Conservation (phyloP, 1,284 basidiomycete genomes). For the Stygiomarasmius scandens region DNA sequence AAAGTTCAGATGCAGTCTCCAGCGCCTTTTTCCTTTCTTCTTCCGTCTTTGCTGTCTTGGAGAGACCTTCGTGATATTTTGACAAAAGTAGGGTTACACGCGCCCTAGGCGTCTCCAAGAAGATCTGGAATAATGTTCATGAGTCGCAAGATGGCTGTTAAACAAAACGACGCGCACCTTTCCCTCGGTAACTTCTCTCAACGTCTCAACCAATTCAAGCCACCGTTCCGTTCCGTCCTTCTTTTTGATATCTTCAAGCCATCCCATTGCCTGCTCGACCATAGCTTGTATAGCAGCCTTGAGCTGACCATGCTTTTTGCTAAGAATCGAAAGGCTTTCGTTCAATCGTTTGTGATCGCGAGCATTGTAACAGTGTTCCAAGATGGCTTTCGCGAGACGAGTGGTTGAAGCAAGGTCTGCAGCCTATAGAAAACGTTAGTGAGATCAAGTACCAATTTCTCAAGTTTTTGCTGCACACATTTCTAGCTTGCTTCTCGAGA, state of each 20-base stretch:
- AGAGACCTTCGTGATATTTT: conserved; percentile 78
- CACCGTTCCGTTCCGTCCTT: conserved; percentile 74
- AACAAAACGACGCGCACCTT: conserved; percentile 61
- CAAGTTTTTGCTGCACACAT: conserved; percentile 58
- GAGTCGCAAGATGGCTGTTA: conserved; percentile 4
- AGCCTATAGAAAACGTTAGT: conserved; percentile 55
- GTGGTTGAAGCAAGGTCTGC: conserved; percentile 92
- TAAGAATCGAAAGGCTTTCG: conserved; percentile 71
- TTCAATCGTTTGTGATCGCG: conserved; percentile 76
- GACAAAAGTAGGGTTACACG: conserved; percentile 88
- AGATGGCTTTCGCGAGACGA: conserved; percentile 76
- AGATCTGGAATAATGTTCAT: conserved; percentile 65
- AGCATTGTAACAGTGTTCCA: conserved; percentile 74
- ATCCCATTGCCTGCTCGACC: conserved; percentile 84
- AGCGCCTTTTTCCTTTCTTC: conserved; percentile 64
- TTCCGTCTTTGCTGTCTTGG: conserved; percentile 44
- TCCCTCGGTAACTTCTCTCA: conserved; percentile 93
- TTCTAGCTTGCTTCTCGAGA: conserved; percentile 96
- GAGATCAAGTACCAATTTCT: neutral
- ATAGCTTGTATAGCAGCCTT: conserved; percentile 90
- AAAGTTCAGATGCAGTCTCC: conserved; percentile 83
- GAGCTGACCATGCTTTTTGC: conserved; percentile 98
- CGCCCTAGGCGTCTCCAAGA: conserved; percentile 95
- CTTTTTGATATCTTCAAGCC: conserved; percentile 75
- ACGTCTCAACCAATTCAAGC: conserved; percentile 86